Evolutionary conservation across 2,329 filamentous ascomycete species (phyloP).

Genomic region (Cladosporium sp.): DNA sequence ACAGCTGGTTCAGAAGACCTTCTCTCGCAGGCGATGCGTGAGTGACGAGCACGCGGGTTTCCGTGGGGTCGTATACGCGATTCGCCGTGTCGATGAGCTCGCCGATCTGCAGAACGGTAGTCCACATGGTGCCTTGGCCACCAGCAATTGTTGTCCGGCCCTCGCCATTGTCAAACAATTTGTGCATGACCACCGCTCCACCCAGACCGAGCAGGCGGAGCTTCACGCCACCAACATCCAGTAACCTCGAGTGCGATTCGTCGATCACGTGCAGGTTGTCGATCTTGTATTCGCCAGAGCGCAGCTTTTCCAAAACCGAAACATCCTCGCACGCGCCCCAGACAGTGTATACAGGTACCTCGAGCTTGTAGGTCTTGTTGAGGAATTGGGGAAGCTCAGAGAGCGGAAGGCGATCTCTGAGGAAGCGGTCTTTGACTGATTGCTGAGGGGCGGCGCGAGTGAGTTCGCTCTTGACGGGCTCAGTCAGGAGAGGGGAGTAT

Average conservation of each 20-base stretch:
- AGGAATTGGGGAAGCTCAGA: constrained; percentile 89
- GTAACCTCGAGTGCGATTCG: constrained; percentile 88
- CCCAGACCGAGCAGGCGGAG: constrained; percentile 87
- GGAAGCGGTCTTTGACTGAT: constrained; percentile 75
- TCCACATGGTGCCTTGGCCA: constrained; percentile 99
- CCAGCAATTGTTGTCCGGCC: constrained; percentile 96
- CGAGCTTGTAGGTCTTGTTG: constrained; percentile 79
- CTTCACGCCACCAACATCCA: constrained; percentile 94
- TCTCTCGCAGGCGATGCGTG: constrained; percentile 95
- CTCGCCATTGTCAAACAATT: constrained; percentile 97
- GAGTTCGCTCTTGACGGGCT: constrained; percentile 61
- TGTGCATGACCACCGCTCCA: constrained; percentile 98
- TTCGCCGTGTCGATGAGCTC: constrained; percentile 97
- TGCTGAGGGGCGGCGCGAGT: constrained; percentile 56
- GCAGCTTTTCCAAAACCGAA: constrained; percentile 91
- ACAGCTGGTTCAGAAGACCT: constrained; percentile 94
- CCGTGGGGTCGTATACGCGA: constrained; percentile 94
- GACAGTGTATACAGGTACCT: constrained; percentile 95
- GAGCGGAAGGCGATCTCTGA: constrained; percentile 74
- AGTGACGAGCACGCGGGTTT: constrained; percentile 93
- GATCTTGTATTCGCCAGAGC: constrained; percentile 96
- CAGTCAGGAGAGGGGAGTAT: constrained; percentile 89
- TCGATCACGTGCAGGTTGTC: constrained; percentile 97
- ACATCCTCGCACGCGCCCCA: constrained; percentile 99
- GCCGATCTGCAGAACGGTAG: constrained; percentile 93